Conservation (phyloP, 192 early-diverging fungal genomes). For the Backusella parvicylindrica region DNA sequence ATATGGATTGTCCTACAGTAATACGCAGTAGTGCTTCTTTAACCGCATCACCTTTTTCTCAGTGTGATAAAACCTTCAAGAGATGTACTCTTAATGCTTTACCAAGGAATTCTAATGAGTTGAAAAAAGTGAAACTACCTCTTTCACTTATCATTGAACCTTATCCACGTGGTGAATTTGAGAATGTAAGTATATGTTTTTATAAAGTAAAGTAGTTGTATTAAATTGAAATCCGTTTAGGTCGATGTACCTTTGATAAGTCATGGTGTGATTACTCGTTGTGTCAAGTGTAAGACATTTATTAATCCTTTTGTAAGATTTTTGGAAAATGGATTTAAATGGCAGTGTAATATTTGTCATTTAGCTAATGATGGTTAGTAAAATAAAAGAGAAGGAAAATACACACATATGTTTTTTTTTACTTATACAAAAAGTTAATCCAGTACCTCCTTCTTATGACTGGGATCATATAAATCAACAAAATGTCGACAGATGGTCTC, state of each 20-base stretch:
- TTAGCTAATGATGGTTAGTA: constrained; percentile 65
- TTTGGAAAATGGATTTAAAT: constrained; percentile 88
- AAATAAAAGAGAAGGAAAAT: background rate
- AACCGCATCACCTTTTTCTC: constrained; percentile 5
- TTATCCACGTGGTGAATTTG: constrained; percentile 55
- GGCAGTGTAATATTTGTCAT: constrained; percentile 94
- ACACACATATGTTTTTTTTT: background rate
- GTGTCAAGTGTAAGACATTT: constrained; percentile 89
- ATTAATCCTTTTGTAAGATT: constrained; percentile 94
- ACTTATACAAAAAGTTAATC: background rate
- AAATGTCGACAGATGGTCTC: constrained; percentile 77
- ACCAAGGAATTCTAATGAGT: constrained; percentile 64
- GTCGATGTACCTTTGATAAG: constrained; percentile 79
- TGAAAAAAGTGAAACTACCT: constrained; percentile 76
- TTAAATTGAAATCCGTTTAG: constrained; percentile 25
- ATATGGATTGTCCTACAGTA: constrained; percentile 35
- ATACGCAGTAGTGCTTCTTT: constrained; percentile 34
- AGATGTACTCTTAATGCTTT: constrained; percentile 76
- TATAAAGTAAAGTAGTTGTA: background rate
- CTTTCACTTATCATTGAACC: constrained; percentile 77
- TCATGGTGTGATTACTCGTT: constrained; percentile 83
- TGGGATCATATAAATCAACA: constrained; percentile 69
- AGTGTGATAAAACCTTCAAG: constrained; percentile 21
- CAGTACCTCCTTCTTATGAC: constrained; percentile 69
- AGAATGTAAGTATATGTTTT: constrained; percentile 53